Conservation (phyloP, 2,329 filamentous ascomycete genomes). For the Penicillium vulpinum region DNA sequence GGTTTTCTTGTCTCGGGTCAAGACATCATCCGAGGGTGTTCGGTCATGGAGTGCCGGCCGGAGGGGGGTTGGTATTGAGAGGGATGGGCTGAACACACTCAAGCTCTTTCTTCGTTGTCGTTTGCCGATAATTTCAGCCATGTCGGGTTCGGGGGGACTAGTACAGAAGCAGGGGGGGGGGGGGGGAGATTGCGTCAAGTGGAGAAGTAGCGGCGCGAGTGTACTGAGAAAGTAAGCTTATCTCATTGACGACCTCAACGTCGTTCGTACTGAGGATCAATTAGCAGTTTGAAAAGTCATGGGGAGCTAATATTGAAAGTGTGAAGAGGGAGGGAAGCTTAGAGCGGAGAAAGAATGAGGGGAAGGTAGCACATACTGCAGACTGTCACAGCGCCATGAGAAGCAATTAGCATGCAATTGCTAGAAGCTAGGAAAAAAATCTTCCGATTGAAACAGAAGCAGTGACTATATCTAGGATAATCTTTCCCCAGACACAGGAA, state of each 20-base stretch:
- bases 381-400: conserved; percentile 36
- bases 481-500: conserved; percentile 4
- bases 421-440: conserved; percentile 5
- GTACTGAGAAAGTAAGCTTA: conserved; percentile 17
- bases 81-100: conserved; percentile 34
- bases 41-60: conserved; percentile 33
- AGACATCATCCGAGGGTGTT: conserved; percentile 40
- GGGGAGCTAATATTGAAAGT: background rate
- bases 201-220: conserved; percentile 9
- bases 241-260: conserved; percentile 35
- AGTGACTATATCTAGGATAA: conserved; percentile 1
- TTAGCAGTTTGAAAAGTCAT: conserved; percentile 3
- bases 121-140: conserved; percentile 34
- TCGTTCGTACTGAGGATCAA: conserved; percentile 29
- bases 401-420: conserved; percentile 27
- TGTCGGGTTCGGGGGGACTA: conserved; percentile 18
- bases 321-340: conserved; percentile 16
- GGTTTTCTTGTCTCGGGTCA: conserved; percentile 34
- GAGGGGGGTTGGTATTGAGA: conserved; percentile 23
- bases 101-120: conserved; percentile 40
- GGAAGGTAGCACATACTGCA: conserved; percentile 30
- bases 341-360: conserved; percentile 23
- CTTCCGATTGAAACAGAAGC: conserved; percentile 5
- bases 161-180: conserved; percentile 9
- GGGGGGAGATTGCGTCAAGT: conserved; percentile 3